phyloP scores from a whole-genome alignment of 176 grass and related monocot species.

The Raddia guianensis region DNA sequence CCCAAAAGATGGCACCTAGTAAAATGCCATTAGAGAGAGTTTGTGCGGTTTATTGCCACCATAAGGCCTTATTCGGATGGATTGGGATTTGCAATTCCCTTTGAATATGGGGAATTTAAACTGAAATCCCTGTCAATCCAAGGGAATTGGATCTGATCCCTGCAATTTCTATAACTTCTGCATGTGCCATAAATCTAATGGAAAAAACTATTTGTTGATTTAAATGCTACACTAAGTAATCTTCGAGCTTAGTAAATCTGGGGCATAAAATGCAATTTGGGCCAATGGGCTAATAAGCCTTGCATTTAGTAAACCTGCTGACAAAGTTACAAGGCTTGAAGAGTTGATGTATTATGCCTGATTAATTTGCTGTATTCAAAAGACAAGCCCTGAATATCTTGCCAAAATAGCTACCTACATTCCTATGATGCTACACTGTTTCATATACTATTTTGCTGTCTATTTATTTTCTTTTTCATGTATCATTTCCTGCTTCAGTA shows the following conservation, averaged over 20 bases:
- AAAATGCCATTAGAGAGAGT: too few species aligned
- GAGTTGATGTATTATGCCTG: neutral
- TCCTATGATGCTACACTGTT: neutral
- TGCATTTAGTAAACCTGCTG: neutral
- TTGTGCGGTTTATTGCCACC: too few species aligned
- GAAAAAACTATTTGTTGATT: too few species aligned
- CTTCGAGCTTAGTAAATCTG: too few species aligned
- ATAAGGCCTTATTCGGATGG: too few species aligned
- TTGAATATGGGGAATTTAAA: too few species aligned
- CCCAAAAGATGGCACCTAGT: constrained; percentile 4
- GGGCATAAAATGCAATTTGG: neutral
- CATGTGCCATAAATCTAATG: too few species aligned
- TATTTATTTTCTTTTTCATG: constrained; percentile 19
- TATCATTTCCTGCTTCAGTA: constrained; percentile 23
- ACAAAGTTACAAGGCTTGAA: neutral
- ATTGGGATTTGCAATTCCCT: too few species aligned
- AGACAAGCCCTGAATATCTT: constrained; percentile 6
- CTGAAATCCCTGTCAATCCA: too few species aligned
- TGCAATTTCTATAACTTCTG: too few species aligned
- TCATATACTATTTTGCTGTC: neutral
- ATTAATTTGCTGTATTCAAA: neutral
- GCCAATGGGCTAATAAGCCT: neutral
- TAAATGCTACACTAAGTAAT: too few species aligned
- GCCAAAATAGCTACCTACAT: constrained; percentile 10
- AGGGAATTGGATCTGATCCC: too few species aligned